phyloP scores from a whole-genome alignment of 1,284 basidiomycete species.

The Gomphus bonarii region DNA sequence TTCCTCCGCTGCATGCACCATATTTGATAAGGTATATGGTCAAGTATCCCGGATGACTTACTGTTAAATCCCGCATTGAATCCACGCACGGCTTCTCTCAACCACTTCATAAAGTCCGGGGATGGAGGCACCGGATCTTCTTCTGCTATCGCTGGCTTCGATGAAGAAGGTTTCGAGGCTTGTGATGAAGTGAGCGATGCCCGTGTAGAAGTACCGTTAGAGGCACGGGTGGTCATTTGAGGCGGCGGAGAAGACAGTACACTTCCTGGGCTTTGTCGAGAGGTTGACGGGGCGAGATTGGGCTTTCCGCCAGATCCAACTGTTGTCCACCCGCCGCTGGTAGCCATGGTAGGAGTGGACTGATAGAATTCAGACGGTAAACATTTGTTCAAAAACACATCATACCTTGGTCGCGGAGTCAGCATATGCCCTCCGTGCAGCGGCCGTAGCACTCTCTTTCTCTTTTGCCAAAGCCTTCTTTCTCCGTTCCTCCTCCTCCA shows the following conservation, averaged over 20 bases:
- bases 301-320: conserved; percentile 73
- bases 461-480: conserved; percentile 64
- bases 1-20: conserved; percentile 63
- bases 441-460: conserved; percentile 37
- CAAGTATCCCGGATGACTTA: conserved; percentile 26
- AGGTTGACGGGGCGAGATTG: conserved; percentile 18
- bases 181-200: conserved; percentile 25
- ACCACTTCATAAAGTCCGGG: conserved; percentile 88
- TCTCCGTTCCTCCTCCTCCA: conserved; percentile 89
- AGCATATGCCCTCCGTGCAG: conserved; percentile 65
- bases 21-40: background rate
- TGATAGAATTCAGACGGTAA: conserved; percentile 16
- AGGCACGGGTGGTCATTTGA: conserved; percentile 22
- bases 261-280: conserved; percentile 13
- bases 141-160: conserved; percentile 32
- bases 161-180: conserved; percentile 17
- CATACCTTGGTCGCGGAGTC: conserved; percentile 64
- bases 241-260: conserved; percentile 23
- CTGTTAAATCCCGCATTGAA: conserved; percentile 74
- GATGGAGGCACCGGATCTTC: conserved; percentile 62
- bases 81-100: conserved; percentile 81
- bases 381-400: conserved; percentile 13
- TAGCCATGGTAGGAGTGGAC: conserved; percentile 21
- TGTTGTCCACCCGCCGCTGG: conserved; percentile 69
- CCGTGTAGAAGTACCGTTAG: conserved; percentile 27